Evolutionary conservation across 2,329 filamentous ascomycete genomes (phyloP).

Genomic region (Cucurbitaria berberidis): DNA sequence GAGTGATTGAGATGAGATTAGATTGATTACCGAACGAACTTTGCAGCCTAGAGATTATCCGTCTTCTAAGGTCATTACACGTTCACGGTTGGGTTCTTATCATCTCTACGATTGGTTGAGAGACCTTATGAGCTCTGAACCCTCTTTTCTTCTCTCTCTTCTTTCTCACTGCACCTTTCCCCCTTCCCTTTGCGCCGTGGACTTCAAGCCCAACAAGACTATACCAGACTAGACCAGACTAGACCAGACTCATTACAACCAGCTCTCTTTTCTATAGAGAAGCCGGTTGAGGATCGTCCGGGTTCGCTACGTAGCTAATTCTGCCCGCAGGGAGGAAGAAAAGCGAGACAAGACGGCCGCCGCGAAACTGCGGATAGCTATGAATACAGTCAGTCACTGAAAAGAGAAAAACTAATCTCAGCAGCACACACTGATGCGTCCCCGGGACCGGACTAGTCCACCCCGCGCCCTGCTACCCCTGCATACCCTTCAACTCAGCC

Average conservation of each 20-base stretch:
- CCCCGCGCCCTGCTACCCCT: conserved; percentile 62
- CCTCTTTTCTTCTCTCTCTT: too few relatives aligned
- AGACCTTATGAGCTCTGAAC: too few relatives aligned
- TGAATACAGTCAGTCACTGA: background rate
- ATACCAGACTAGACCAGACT: too few relatives aligned
- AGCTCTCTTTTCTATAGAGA: conserved; percentile 6
- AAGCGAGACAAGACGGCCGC: conserved; percentile 59
- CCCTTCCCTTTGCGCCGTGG: too few relatives aligned
- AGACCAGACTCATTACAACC: background rate
- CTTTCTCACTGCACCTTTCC: too few relatives aligned
- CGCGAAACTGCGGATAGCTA: conserved; percentile 59
- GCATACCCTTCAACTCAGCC: conserved; percentile 62
- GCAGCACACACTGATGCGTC: conserved; percentile 56
- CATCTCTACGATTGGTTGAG: too few relatives aligned
- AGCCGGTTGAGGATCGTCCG: conserved; percentile 52
- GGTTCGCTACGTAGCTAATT: conserved; percentile 58
- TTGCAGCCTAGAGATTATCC: too few relatives aligned
- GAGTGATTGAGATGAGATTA: too few relatives aligned
- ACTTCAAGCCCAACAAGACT: too few relatives aligned
- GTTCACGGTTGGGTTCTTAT: too few relatives aligned
- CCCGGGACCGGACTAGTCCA: conserved; percentile 63
- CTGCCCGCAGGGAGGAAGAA: conserved; percentile 64
- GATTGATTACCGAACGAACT: too few relatives aligned
- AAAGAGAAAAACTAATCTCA: background rate
- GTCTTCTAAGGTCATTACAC: too few relatives aligned